Conservation (phyloP, 169 alveolate genomes). For the Plasmodium reichenowi region DNA sequence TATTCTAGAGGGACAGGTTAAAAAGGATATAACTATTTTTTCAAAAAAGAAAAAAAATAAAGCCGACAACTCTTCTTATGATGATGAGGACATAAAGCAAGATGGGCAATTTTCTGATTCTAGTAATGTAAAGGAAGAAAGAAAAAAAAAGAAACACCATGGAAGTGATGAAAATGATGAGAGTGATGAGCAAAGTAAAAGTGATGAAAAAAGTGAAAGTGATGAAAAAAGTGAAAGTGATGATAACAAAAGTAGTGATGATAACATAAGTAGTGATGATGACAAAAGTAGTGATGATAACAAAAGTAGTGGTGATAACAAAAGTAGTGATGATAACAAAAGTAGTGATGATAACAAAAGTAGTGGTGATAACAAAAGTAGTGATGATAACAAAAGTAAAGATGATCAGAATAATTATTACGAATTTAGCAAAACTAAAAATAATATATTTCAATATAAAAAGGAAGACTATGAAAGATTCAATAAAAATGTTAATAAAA, state of each 20-base stretch:
- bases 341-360: too few species aligned
- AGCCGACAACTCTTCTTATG: neutral
- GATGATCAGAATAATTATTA: too few species aligned
- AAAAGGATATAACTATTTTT: slow-evolving; percentile 10
- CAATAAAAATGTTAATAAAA: slow-evolving; percentile 40
- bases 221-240: neutral
- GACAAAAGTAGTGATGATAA: too few species aligned
- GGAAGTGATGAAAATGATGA: neutral
- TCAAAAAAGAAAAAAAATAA: neutral
- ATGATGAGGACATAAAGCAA: neutral
- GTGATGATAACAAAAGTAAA: too few species aligned
- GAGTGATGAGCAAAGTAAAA: neutral
- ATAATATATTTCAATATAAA: neutral
- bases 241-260: neutral
- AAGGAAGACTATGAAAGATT: slow-evolving; percentile 47
- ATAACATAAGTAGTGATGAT: too few species aligned
- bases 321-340: neutral
- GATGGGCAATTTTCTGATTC: too few species aligned
- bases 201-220: neutral
- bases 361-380: too few species aligned
- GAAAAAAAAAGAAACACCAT: neutral
- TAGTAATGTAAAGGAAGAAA: neutral
- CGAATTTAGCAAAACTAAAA: neutral
- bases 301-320: neutral
- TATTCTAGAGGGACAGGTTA: slow-evolving; percentile 49